Evolutionary conservation across 805 yeast genomes (phyloP), one percentile per base, ranked within the genome.

Genomic region (Saccharomyces jurei): DNA sequence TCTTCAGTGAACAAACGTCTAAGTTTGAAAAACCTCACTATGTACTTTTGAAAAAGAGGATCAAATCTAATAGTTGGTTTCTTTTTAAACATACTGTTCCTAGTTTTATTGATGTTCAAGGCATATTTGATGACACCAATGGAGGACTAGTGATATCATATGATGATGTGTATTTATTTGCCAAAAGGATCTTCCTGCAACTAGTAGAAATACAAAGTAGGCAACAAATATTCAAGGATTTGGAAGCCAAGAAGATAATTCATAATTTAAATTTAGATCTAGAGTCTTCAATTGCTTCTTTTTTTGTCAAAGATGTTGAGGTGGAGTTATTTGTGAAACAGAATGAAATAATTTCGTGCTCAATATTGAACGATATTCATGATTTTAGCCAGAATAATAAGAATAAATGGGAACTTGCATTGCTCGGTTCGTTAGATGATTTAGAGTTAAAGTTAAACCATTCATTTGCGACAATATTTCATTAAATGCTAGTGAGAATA

Each of bases 31-130:
- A 60, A 17, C 76, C 77, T 3, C 67, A 67, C 52, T 74, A 74
- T 52, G 54, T 74, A 5, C 58, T 74, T 14, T 58, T 74, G 25
- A 71, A 71, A 51, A 65, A 60, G 46, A 57, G 60, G 17, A 10
- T 29, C 1, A 71, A 71, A 53, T 53, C 59, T 0, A 61, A 63
- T 17, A 46, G 46, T 5, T 73, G 76, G 77, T 53, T 30, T 1
- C 50, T 73, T 2, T 72, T 71, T 54, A 73, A 70, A 51, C 72
- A 73, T 57, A 74, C 76, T 0, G 56, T 74, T 0, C 78, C 78
- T 2, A 56, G 59, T 22, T 67, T 57, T 48, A 55, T 68, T 11
- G 63, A 63, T 47, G 52, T 63, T 14, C 52, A 58, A n/a, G 48
- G 46, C 4, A 49, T 57, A 9, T 65, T 66, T 41, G 51, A 58